These are phyloP conservation scores for Lodderomyces margitis DNA, from an alignment of 1,139 yeast species.

Conservation along the genomic window DNA sequence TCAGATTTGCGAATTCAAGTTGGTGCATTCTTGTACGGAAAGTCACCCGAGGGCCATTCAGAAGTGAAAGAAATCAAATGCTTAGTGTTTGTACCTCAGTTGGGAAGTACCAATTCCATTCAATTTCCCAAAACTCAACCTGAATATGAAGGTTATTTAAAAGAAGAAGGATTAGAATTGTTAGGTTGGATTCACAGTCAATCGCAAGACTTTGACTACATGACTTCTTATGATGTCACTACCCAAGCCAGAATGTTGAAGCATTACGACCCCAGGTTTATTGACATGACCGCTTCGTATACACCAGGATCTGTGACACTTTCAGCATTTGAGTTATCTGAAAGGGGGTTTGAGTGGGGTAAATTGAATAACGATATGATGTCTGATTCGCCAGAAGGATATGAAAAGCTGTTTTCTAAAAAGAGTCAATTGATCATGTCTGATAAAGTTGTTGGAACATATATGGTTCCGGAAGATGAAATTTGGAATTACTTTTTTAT, in stretches of 20 bases:
- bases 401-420: constrained; percentile 55
- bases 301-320: constrained; percentile 85
- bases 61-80: constrained; percentile 76
- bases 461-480: constrained; percentile 80
- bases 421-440: constrained; percentile 73
- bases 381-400: constrained; percentile 61
- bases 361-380: constrained; percentile 54
- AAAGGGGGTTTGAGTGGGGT: constrained; percentile 82
- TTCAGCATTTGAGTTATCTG: constrained; percentile 59
- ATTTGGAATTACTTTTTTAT: constrained; percentile 91
- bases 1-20: constrained; percentile 82
- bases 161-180: constrained; percentile 47
- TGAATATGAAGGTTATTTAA: constrained; percentile 28
- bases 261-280: constrained; percentile 34
- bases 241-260: constrained; percentile 39
- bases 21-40: constrained; percentile 79
- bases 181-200: constrained; percentile 86
- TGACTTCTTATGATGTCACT: constrained; percentile 72
- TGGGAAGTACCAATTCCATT: constrained; percentile 69
- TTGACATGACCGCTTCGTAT: constrained; percentile 67
- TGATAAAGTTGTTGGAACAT: constrained; percentile 75
- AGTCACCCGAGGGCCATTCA: constrained; percentile 64
- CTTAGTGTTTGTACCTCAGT: constrained; percentile 83
- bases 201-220: constrained; percentile 53
- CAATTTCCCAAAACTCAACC: constrained; percentile 58